Conservation (phyloP, 208 protist species). For the Balamuthia mandrillaris region DNA sequence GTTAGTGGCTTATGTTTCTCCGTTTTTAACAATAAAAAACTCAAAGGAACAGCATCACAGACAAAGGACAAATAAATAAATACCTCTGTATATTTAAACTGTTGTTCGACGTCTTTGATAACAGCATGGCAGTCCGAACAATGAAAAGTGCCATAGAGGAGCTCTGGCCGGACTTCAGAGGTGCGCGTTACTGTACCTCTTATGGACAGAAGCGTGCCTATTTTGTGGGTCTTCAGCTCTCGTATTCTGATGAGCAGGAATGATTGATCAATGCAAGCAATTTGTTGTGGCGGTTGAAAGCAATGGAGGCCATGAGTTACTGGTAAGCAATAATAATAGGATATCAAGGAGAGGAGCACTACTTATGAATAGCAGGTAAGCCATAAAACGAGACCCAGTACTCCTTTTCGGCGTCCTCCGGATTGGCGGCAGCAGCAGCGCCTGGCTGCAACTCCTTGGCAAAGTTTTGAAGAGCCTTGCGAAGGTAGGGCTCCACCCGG, state of each 20-base stretch:
- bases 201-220: slow-evolving; percentile 91
- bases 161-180: slow-evolving; percentile 94
- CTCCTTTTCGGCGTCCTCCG: slow-evolving; percentile 20
- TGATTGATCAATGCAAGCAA: background rate
- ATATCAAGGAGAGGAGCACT: background rate
- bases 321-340: background rate
- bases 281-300: background rate
- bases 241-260: slow-evolving; percentile 79
- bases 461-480: slow-evolving; percentile 39
- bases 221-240: slow-evolving; percentile 82
- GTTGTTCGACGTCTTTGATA: slow-evolving; percentile 85
- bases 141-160: slow-evolving; percentile 91
- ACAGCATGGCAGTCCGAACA: slow-evolving; percentile 91
- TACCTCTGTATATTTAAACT: slow-evolving; percentile 97
- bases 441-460: background rate
- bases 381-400: slow-evolving; percentile 28
- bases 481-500: slow-evolving; percentile 20
- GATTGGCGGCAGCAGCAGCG: background rate
- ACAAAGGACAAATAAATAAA: background rate
- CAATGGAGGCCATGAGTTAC: background rate
- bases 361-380: slow-evolving; percentile 14
- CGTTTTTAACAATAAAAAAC: background rate
- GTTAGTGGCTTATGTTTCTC: background rate
- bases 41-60: background rate
- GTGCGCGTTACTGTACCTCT: slow-evolving; percentile 97